Conservation (phyloP, 2,329 filamentous ascomycete species). For the Hypoxylon sp. region DNA sequence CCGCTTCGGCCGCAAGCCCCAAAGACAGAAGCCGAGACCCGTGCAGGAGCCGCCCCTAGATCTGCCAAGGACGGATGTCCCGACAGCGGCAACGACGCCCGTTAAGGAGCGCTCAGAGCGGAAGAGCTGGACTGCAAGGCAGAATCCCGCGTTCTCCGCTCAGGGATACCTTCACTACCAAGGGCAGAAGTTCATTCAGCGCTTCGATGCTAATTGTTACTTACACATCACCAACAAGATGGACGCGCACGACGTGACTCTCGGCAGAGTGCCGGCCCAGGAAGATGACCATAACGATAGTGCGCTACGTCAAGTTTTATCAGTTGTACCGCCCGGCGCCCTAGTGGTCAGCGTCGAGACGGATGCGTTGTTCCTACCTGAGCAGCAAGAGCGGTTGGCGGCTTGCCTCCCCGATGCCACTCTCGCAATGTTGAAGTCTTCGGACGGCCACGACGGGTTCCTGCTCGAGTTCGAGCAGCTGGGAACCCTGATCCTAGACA, state of each 20-base stretch:
- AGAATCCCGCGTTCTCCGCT: constrained; percentile 53
- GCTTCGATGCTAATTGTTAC: constrained; percentile 60
- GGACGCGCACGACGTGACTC: constrained; percentile 57
- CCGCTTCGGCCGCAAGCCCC: constrained; percentile 64
- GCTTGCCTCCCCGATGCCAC: constrained; percentile 51
- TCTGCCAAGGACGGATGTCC: constrained; percentile 62
- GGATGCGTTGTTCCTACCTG: constrained; percentile 54
- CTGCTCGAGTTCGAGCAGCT: constrained; percentile 56
- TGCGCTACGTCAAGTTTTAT: constrained; percentile 47
- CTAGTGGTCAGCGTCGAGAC: constrained; percentile 56
- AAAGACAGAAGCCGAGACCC: constrained; percentile 57
- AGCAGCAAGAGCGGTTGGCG: constrained; percentile 54
- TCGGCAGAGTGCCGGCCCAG: constrained; percentile 28
- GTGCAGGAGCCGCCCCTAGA: constrained; percentile 44
- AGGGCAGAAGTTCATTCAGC: constrained; percentile 56
- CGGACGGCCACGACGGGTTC: constrained; percentile 57
- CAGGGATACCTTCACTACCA: constrained; percentile 58
- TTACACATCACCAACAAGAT: constrained; percentile 58
- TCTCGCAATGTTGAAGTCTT: constrained; percentile 50
- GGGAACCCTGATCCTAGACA: constrained; percentile 47
- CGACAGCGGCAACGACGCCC: constrained; percentile 6
- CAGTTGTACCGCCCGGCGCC: constrained; percentile 47
- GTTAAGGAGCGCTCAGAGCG: constrained; percentile 66
- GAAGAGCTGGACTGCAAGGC: constrained; percentile 33
- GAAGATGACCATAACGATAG: constrained; percentile 54